phyloP scores from a whole-genome alignment of 176 grass and related monocot genomes.

The Alopecurus myosuroides region DNA sequence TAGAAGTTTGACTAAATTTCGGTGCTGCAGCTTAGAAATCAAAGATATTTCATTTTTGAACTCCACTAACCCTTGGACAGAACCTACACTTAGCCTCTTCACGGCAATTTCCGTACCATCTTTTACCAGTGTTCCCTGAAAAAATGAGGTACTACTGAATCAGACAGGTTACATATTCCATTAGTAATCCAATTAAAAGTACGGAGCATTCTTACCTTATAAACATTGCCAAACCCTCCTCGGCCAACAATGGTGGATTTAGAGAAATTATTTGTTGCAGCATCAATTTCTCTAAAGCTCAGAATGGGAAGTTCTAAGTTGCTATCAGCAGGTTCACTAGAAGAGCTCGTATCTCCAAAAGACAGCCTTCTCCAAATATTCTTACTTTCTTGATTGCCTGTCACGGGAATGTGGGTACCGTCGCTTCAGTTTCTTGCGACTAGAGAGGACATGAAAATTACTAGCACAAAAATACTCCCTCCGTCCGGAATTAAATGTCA shows the following conservation, averaged over 20 bases:
- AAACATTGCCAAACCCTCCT: slow-evolving; percentile 70
- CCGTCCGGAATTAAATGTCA: no score
- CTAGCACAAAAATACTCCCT: neutral
- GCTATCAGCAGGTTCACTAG: neutral
- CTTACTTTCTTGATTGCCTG: slow-evolving; percentile 10
- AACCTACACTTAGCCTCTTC: slow-evolving; percentile 33
- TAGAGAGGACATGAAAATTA: neutral
- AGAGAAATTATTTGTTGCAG: slow-evolving; percentile 49
- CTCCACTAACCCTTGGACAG: slow-evolving; percentile 36
- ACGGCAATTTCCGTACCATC: slow-evolving; percentile 23
- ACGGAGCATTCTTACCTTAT: slow-evolving; percentile 30
- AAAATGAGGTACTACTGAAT: neutral
- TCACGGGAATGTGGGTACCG: neutral
- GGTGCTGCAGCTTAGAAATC: slow-evolving; percentile 45
- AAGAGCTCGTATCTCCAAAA: neutral
- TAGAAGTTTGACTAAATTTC: slow-evolving; percentile 45
- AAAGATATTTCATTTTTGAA: slow-evolving; percentile 48
- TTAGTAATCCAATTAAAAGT: neutral
- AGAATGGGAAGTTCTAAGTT: neutral
- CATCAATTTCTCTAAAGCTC: slow-evolving; percentile 29
- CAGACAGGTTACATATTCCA: neutral
- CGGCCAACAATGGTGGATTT: slow-evolving; percentile 40
- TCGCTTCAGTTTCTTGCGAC: neutral
- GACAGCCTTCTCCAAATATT: neutral
- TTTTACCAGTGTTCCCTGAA: slow-evolving; percentile 23